Conservation (phyloP, 768 basidiomycete genomes). For the Mycena rosella region DNA sequence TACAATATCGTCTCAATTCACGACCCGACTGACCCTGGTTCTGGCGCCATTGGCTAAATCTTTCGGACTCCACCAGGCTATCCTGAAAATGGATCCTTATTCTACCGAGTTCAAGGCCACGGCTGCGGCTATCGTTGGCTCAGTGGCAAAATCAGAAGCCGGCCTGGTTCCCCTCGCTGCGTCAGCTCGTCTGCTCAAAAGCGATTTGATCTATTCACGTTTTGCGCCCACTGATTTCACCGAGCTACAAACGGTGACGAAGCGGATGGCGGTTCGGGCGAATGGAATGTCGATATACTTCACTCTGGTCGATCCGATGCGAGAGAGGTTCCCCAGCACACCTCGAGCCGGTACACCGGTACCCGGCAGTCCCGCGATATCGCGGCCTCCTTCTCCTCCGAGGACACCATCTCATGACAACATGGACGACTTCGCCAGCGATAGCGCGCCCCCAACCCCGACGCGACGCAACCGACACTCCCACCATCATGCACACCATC, state of each 20-base stretch:
- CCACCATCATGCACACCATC: constrained; percentile 44
- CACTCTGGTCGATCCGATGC: constrained; percentile 69
- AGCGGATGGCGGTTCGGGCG: constrained; percentile 67
- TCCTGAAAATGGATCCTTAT: constrained; percentile 59
- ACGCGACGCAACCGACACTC: constrained; percentile 36
- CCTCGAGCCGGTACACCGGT: constrained; percentile 55
- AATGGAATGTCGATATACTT: constrained; percentile 76
- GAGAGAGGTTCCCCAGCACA: constrained; percentile 68
- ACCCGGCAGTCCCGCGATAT: constrained; percentile 44
- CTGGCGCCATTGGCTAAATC: constrained; percentile 61
- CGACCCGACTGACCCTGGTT: constrained; percentile 59
- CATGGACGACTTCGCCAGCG: constrained; percentile 6
- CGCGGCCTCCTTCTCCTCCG: constrained; percentile 48
- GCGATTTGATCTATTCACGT: constrained; percentile 71
- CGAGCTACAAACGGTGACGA: constrained; percentile 61
- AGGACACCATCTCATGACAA: constrained; percentile 22
- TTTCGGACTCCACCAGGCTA: constrained; percentile 59
- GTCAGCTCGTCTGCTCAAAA: constrained; percentile 63
- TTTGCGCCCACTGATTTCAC: constrained; percentile 70
- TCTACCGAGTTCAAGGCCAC: constrained; percentile 53
- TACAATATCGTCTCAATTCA: constrained; percentile 72
- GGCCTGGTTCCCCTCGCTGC: constrained; percentile 66
- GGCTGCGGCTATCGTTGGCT: constrained; percentile 45
- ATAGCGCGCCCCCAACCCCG: constrained; percentile 28
- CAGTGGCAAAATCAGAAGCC: constrained; percentile 58